phyloP scores from a whole-genome alignment of 1,284 basidiomycete species.

The Puccinia novopanici region DNA sequence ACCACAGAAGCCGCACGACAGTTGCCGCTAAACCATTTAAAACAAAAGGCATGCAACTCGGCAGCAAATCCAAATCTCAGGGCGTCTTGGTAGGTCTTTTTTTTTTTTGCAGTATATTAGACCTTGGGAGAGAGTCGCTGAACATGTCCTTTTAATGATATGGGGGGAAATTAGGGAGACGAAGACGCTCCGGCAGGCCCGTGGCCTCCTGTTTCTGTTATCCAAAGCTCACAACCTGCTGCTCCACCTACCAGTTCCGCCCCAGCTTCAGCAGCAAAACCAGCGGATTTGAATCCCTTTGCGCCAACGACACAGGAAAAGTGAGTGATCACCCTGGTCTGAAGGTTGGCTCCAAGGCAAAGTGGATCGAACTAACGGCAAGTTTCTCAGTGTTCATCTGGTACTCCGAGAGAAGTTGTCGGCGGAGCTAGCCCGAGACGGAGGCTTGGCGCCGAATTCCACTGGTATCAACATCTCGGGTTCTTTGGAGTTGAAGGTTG shows the following conservation, averaged over 20 bases:
- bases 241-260: constrained; percentile 1
- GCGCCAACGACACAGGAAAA: constrained; percentile 44
- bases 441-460: constrained; percentile 72
- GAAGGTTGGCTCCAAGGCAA: neutral
- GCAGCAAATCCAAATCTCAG: constrained; percentile 66
- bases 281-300: constrained; percentile 45
- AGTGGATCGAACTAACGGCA: neutral
- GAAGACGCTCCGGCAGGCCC: constrained; percentile 33
- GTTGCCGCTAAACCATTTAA: constrained; percentile 77
- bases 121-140: neutral
- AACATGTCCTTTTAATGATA: neutral
- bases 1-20: constrained; percentile 68
- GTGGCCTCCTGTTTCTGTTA: constrained; percentile 34
- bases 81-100: constrained; percentile 83
- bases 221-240: constrained; percentile 17
- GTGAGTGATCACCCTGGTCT: constrained; percentile 5
- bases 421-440: constrained; percentile 80
- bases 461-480: constrained; percentile 76
- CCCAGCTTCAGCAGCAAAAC: neutral
- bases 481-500: constrained; percentile 85
- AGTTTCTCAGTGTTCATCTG: constrained; percentile 73
- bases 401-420: constrained; percentile 80
- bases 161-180: constrained; percentile 27
- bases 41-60: constrained; percentile 95
- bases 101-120: constrained; percentile 61